Percentiles rank a stretch among this genome's conserved stretches.
These are phyloP conservation scores for Kondoa malvinella DNA, from an alignment of 768 basidiomycete species.

Conservation along the genomic window DNA sequence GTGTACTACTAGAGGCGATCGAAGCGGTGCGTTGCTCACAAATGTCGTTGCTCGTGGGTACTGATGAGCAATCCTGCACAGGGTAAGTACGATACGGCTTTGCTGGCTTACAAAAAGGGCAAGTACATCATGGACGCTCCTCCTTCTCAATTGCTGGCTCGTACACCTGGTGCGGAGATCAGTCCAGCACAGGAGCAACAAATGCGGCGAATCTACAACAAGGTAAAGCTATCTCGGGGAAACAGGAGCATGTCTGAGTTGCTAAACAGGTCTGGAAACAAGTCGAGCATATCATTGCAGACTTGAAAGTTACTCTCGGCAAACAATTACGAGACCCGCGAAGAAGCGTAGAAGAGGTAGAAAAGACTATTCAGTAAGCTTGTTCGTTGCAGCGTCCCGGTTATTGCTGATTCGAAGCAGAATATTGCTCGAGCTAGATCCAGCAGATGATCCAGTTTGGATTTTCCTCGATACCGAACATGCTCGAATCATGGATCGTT, in stretches of 20 bases:
- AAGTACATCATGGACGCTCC: conserved; percentile 73
- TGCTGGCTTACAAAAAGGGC: conserved; percentile 94
- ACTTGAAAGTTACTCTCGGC: conserved; percentile 63
- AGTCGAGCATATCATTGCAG: conserved; percentile 83
- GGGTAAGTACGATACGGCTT: conserved; percentile 84
- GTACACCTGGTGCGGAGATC: conserved; percentile 38
- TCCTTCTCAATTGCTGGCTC: conserved; percentile 55
- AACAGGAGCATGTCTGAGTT: not conserved
- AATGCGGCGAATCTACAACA: conserved; percentile 81
- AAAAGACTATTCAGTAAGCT: conserved; percentile 84
- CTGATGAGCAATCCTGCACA: conserved; percentile 28
- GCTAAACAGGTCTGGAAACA: conserved; percentile 56
- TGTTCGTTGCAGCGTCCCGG: not conserved
- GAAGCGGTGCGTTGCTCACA: conserved; percentile 48
- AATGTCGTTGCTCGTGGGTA: not conserved
- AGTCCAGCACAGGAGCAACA: conserved; percentile 53
- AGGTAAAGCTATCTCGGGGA: conserved; percentile 29
- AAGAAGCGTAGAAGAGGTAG: conserved; percentile 76
- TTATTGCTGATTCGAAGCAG: conserved; percentile 36
- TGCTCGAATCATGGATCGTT: conserved; percentile 51
- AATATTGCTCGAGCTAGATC: conserved; percentile 69
- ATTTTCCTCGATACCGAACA: conserved; percentile 89
- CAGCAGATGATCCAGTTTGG: conserved; percentile 83
- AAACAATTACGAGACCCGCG: conserved; percentile 63
- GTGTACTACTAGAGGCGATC: conserved; percentile 68